Percentiles rank a stretch among this genome's conserved stretches.
Evolutionary conservation across 2,329 filamentous ascomycete genomes (phyloP).

Genomic region (Fusarium nanum): DNA sequence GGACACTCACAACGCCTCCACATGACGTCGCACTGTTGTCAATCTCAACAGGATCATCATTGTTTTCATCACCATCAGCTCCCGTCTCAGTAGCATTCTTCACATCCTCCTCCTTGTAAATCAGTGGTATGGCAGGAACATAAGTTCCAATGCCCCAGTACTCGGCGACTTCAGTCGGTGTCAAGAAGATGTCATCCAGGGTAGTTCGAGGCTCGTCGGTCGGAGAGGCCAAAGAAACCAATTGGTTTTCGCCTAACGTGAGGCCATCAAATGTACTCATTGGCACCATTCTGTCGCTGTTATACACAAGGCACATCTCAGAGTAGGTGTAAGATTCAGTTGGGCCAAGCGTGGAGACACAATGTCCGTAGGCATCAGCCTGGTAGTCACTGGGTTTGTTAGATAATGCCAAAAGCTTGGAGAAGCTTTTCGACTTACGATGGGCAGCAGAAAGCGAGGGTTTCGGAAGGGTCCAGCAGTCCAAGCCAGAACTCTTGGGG

Average conservation of each 20-base stretch:
- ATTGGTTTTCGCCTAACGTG: not conserved
- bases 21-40: not conserved
- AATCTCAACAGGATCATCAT: not conserved
- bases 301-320: not conserved
- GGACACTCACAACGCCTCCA: not conserved
- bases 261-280: not conserved
- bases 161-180: not conserved
- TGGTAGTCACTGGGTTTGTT: not conserved
- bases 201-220: not conserved
- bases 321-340: not conserved
- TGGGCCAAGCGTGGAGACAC: not conserved
- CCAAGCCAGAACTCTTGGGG: constrained; percentile 3
- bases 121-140: not conserved
- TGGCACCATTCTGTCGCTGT: not conserved
- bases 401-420: not conserved
- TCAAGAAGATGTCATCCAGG: not conserved
- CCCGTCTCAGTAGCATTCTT: not conserved
- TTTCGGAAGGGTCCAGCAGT: constrained; percentile 8
- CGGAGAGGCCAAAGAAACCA: not conserved
- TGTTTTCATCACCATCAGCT: not conserved
- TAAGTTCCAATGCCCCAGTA: not conserved
- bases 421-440: not conserved
- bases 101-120: not conserved
- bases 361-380: not conserved
- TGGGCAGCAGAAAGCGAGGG: constrained; percentile 4